These are phyloP conservation scores for Dactylonectria estremocensis DNA, from an alignment of 2,329 filamentous ascomycete species.

Conservation along the genomic window DNA sequence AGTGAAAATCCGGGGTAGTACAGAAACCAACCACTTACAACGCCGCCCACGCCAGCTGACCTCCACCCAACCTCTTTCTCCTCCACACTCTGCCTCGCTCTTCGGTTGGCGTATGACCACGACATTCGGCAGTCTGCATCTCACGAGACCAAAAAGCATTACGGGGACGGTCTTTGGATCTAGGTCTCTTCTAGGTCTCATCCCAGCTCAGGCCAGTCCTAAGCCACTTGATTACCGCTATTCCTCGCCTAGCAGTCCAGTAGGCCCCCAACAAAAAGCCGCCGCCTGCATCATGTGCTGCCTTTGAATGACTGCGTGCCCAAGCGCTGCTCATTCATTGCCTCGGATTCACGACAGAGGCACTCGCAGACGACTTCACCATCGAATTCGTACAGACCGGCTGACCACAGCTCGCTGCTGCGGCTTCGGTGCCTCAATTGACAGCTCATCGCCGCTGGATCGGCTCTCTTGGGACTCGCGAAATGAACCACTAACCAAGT, in stretches of 20 bases:
- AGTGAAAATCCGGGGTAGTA: slow-evolving; percentile 44
- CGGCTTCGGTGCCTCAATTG: slow-evolving; percentile 10
- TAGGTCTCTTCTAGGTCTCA: slow-evolving; percentile 3
- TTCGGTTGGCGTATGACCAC: slow-evolving; percentile 45
- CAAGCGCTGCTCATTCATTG: slow-evolving; percentile 17
- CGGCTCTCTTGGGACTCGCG: slow-evolving; percentile 1
- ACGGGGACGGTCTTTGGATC: slow-evolving; percentile 11
- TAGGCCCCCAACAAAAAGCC: slow-evolving; percentile 24
- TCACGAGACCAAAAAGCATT: slow-evolving; percentile 42
- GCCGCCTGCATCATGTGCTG: slow-evolving; percentile 27
- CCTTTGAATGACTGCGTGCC: slow-evolving; percentile 21
- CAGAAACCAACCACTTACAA: slow-evolving; percentile 41
- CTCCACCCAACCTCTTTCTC: slow-evolving; percentile 24
- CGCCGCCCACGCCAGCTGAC: slow-evolving; percentile 12
- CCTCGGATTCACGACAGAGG: slow-evolving; percentile 3
- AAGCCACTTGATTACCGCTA: slow-evolving; percentile 11
- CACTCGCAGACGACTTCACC: neutral
- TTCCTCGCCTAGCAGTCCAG: neutral
- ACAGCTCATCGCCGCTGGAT: neutral
- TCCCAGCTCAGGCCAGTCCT: neutral
- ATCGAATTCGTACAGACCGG: neutral
- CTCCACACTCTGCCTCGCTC: slow-evolving; percentile 23
- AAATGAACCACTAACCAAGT: slow-evolving; percentile 16
- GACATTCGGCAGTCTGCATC: slow-evolving; percentile 31
- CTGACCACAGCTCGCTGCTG: neutral